Conservation (phyloP, 805 yeast genomes). For the Candida dendrica region DNA sequence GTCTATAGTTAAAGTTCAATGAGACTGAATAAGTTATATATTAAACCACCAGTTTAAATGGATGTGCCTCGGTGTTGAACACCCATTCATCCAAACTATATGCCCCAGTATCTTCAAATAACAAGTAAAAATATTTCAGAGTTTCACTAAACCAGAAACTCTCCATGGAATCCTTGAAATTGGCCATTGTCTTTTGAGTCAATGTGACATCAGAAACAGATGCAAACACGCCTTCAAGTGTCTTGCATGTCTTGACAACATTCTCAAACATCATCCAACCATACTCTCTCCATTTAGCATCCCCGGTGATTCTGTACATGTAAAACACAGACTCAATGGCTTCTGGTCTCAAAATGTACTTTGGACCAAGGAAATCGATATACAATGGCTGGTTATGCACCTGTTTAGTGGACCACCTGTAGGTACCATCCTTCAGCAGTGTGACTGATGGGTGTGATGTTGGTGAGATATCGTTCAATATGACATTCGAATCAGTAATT, state of each 20-base stretch:
- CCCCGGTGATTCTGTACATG: conserved; percentile 55
- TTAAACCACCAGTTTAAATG: conserved; percentile 26
- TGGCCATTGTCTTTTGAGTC: conserved; percentile 17
- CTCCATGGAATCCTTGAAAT: conserved; percentile 31
- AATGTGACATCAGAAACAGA: conserved; percentile 34
- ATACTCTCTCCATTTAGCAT: conserved; percentile 44
- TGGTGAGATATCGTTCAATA: background rate
- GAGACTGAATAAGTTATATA: too few species aligned
- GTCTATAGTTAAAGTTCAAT: too few species aligned
- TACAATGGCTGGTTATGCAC: conserved; percentile 21
- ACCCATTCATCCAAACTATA: conserved; percentile 47
- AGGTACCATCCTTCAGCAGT: conserved; percentile 2
- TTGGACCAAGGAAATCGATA: conserved; percentile 27
- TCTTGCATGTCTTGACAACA: conserved; percentile 23
- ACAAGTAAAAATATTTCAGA: conserved; percentile 45
- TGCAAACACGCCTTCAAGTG: conserved; percentile 28
- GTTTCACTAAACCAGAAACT: conserved; percentile 56
- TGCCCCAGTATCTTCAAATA: conserved; percentile 36
- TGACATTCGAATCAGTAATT: background rate
- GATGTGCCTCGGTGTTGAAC: conserved; percentile 59
- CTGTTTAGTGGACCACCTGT: conserved; percentile 5
- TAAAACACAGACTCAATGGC: conserved; percentile 54
- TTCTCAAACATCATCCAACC: conserved; percentile 44
- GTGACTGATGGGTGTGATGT: background rate
- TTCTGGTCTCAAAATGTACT: conserved; percentile 50